phyloP scores from a whole-genome alignment of 2,329 filamentous ascomycete species.

The Macroventuria anomochaeta region DNA sequence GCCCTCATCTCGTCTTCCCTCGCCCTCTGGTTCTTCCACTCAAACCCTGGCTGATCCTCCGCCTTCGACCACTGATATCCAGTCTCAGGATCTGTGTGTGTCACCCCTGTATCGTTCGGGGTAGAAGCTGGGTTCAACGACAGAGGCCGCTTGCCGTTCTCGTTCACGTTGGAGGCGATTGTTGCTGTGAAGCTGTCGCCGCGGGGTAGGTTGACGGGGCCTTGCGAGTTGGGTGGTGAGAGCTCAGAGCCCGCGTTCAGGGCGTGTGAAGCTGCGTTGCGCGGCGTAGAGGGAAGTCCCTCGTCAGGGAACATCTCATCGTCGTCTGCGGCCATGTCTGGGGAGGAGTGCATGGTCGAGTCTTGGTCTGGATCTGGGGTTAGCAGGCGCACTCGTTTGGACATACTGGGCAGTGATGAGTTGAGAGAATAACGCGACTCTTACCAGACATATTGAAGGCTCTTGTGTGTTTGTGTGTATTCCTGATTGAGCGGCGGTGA shows the following conservation, averaged over 20 bases:
- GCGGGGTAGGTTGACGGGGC: constrained; percentile 30
- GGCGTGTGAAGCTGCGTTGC: constrained; percentile 37
- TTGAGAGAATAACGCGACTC: neutral
- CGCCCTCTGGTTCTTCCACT: constrained; percentile 48
- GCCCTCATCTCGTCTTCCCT: constrained; percentile 46
- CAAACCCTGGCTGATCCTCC: constrained; percentile 48
- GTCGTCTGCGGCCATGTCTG: constrained; percentile 43
- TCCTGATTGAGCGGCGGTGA: constrained; percentile 1
- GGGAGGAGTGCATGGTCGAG: constrained; percentile 61
- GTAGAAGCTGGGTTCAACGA: constrained; percentile 26
- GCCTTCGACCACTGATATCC: constrained; percentile 48
- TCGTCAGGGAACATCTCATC: constrained; percentile 55
- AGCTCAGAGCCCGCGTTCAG: constrained; percentile 53
- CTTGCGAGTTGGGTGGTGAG: constrained; percentile 63
- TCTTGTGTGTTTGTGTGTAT: neutral
- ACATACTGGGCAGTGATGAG: constrained; percentile 14
- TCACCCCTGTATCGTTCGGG: constrained; percentile 2
- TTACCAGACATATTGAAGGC: constrained; percentile 11
- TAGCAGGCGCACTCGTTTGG: constrained; percentile 20
- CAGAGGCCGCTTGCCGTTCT: constrained; percentile 47
- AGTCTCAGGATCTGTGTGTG: constrained; percentile 33
- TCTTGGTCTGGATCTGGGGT: constrained; percentile 55
- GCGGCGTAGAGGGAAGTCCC: constrained; percentile 53
- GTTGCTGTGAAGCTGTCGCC: constrained; percentile 29
- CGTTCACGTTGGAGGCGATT: constrained; percentile 39